Conservation (phyloP, 108 stramenopile species). For the Chaetoceros tenuissimus region DNA sequence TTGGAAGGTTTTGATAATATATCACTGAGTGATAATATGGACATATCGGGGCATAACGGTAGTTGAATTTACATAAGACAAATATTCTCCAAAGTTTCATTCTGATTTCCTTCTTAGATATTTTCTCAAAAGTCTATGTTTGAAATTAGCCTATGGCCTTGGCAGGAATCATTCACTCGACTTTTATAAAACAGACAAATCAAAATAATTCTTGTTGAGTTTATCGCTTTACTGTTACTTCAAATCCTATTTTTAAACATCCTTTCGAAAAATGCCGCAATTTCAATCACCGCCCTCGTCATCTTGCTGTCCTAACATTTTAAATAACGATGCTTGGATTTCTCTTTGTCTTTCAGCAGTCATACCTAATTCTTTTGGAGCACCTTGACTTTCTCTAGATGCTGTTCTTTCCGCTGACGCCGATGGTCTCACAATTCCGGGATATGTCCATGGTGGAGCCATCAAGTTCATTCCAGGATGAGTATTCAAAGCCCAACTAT, state of each 20-base stretch:
- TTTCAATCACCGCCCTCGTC: slow-evolving; percentile 6
- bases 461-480: slow-evolving; percentile 78
- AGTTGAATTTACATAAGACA: too few species aligned
- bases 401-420: neutral
- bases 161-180: too few species aligned
- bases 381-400: neutral
- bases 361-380: slow-evolving; percentile 64
- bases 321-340: slow-evolving; percentile 80
- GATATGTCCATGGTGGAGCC: slow-evolving; percentile 77
- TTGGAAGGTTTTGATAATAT: slow-evolving; percentile 62
- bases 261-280: neutral
- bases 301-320: slow-evolving; percentile 78
- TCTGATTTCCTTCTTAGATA: too few species aligned
- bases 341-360: slow-evolving; percentile 75
- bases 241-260: neutral
- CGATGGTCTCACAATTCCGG: slow-evolving; percentile 10
- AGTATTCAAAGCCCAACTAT: slow-evolving; percentile 61
- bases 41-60: too few species aligned
- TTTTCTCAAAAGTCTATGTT: too few species aligned
- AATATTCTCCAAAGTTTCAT: too few species aligned
- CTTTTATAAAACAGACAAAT: too few species aligned
- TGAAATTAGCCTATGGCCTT: too few species aligned
- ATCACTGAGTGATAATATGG: too few species aligned
- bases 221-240: slow-evolving; percentile 6
- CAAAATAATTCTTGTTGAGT: too few species aligned